Evolutionary conservation across 2,329 filamentous ascomycete species (phyloP).

Genomic region (Tolypocladium nubicola): DNA sequence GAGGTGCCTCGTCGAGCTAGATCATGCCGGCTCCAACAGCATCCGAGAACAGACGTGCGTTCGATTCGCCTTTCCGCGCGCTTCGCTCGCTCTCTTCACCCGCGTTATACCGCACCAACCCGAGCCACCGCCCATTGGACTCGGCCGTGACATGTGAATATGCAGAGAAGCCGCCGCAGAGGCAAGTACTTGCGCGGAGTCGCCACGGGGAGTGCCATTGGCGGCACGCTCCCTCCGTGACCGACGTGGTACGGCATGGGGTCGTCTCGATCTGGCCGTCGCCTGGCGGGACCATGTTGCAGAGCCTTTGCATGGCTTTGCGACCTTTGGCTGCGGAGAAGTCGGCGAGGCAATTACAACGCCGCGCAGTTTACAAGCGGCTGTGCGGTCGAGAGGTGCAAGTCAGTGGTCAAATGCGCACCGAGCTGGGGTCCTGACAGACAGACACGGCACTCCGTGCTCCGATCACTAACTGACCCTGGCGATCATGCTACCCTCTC

Average conservation of each 20-base stretch:
- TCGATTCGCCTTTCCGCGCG: background rate
- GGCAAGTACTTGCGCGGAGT: background rate
- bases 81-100: background rate
- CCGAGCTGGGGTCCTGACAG: background rate
- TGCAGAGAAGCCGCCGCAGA: background rate
- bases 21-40: background rate
- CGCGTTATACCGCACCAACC: slow-evolving; percentile 1
- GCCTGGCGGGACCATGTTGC: background rate
- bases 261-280: background rate
- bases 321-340: background rate
- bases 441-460: background rate
- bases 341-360: background rate
- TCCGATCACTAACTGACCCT: background rate
- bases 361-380: background rate
- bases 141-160: background rate
- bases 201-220: background rate
- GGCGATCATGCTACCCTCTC: slow-evolving; percentile 5
- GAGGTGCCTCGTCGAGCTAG: background rate
- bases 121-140: background rate
- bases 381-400: background rate
- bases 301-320: background rate
- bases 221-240: background rate
- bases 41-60: background rate
- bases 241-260: background rate
- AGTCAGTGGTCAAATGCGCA: background rate